Base-by-base conservation (phyloP, 2,329 filamentous ascomycete species). In the Coniochaeta pulveracea region DNA sequence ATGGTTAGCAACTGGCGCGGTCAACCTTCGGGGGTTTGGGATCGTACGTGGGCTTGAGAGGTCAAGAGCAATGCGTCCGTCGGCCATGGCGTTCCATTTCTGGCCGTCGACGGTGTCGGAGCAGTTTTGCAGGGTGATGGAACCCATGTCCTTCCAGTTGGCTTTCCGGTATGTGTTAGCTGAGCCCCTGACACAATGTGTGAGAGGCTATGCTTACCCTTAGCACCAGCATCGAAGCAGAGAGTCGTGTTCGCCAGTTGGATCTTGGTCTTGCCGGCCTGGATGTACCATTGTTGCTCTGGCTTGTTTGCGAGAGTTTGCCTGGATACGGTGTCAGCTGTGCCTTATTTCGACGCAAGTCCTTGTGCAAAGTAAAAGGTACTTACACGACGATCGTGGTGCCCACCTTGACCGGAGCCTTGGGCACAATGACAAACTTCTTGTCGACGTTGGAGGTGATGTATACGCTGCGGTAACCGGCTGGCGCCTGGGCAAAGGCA, bases 271-370 rank as follows among this genome's bases (percentile, higher is more conserved):
- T 38, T 40, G 36, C 52, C 53, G 15, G 42, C 39, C 40, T 52
- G 51, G 43, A 62, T 36, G 34, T 56, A 57, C 58, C 58, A 62
- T 36, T 60, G 56, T 41, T 62, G 58, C 38, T 57, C 56, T 3
- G 53, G 42, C 39, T 46, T 54, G 38, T 44, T 43, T 26, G 38
- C 46, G 18, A 35, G 47, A 2, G 52, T 56, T 36, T 58, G 46
- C 4, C 55, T 57, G 33, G 11, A 33, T 15, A 23, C 8, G 31
- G 24, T 3, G 16, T 10, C 3, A 26, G 10, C 24, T 23, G n/a
- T 25, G 9, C 11, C 12, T 14, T 3, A 14, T 28, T 10, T 26
- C 15, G 17, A 24, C 15, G 8, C 6, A 6, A 31, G 6, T 8
- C 16, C 10, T 19, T 15, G 14, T 6, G 33, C 22, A 22, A 18